Evolutionary conservation across 202 grass and related monocot genomes (phyloP).

Genomic region (Zoysia matrella): DNA sequence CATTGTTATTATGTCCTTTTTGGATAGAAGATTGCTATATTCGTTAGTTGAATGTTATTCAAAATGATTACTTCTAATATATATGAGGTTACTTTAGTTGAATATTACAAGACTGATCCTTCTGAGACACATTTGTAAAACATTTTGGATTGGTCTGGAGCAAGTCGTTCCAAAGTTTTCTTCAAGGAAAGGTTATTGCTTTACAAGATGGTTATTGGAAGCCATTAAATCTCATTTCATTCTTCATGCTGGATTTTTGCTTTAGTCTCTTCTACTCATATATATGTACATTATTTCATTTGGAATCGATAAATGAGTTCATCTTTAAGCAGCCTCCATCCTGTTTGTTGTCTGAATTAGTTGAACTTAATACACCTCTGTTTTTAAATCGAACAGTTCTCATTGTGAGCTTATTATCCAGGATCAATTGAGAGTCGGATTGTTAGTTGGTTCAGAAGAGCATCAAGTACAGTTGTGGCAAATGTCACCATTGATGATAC

Average conservation of each 20-base stretch:
- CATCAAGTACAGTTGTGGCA: slow-evolving; percentile 70
- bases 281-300: background rate
- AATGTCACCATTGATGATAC: slow-evolving; percentile 74
- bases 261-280: background rate
- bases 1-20: background rate
- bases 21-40: background rate
- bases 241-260: background rate
- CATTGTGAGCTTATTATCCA: slow-evolving; percentile 37
- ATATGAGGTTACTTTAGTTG: slow-evolving; percentile 8
- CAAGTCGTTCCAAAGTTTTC: background rate
- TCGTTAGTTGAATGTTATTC: background rate
- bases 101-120: background rate
- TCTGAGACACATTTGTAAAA: background rate
- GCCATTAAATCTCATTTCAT: background rate
- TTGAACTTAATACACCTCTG: background rate
- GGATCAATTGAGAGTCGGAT: slow-evolving; percentile 69
- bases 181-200: background rate
- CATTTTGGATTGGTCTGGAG: background rate
- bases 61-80: slow-evolving; percentile 23
- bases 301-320: background rate
- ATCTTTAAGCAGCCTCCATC: background rate
- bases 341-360: slow-evolving; percentile 29
- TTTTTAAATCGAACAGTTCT: slow-evolving; percentile 5
- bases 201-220: slow-evolving; percentile 6
- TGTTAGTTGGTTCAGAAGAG: slow-evolving; percentile 71